Base-by-base conservation (phyloP, 208 protist genomes). In the Wallacemonas sp. region DNA sequence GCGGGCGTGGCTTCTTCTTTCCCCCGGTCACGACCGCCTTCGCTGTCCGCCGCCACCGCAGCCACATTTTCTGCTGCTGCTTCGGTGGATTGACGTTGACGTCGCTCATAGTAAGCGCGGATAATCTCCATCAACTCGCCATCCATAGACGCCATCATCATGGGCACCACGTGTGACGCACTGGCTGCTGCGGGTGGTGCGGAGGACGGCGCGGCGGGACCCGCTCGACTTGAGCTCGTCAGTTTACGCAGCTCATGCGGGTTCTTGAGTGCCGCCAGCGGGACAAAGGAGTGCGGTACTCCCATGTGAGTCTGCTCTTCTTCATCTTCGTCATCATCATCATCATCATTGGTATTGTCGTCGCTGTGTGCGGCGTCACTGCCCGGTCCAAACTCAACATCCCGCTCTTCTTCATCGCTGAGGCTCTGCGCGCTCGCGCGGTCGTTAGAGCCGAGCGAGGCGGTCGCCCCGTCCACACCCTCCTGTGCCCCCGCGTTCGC, bases 51-150 rank as follows among this genome's bases (percentile, higher is more conserved):
- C n/a, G n/a, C n/a, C n/a, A n/a, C n/a, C n/a, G n/a, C n/a, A n/a
- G n/a, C n/a, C n/a, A n/a, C n/a, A n/a, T n/a, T n/a, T n/a, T n/a
- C n/a, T n/a, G n/a, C n/a, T n/a, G n/a, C n/a, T n/a, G n/a, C n/a
- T n/a, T 21, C 39, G 17, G 23, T 6, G 9, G 43, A 3, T 2
- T 17, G 54, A 19, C 17, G 24, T 19, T 70, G 38, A 33, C 74
- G 80, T 11, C 66, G 58, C 39, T 70, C 21, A 26, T 88, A 88
- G 65, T 88, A 88, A 14, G 39, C 68, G 16, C 65, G 74, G 26
- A 88, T 80, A 3, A 88, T 54, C 24, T 79, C 58, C 21, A 88
- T 48, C 17, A 85, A 66, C 17, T 88, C 72, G 0, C 47, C 64
- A 49, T 89, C 83, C 16, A 84, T 46, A 32, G 83, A 72, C 9